Base-by-base conservation (phyloP, 129 eudicot genomes). In the Arctium minus region DNA sequence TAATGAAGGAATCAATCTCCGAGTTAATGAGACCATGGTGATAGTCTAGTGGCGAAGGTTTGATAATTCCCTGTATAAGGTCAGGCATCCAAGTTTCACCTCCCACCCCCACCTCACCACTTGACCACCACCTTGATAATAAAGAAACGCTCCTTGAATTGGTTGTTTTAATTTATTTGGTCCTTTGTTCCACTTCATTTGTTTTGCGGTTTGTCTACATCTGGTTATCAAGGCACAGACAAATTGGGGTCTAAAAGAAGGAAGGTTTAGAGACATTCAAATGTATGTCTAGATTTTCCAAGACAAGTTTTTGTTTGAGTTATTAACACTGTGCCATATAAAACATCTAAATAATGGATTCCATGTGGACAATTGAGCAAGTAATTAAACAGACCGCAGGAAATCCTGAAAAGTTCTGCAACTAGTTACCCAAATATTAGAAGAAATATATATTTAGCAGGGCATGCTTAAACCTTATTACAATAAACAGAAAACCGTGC, bases 381-480 rank as follows among this genome's bases (percentile, higher is more conserved):
- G 37, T 39, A 46, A 68, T 11, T 56, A 60, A 56, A 80, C 8
- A 48, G 3, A 9, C 13, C 6, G 62, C 56, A 60, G 5, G 2
- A 53, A 50, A 50, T 29, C 74, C 39, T 37, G 74, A 67, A 30
- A 18, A 6, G 13, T 42, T 67, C 27, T 79, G 75, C 82, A 79
- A 40, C 38, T 40, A 79, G n/a, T 30, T 79, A 79, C 62, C 77
- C 39, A 79, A 65, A 42, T 42, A 68, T 39, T 78, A 64, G 74
- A 78, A 18, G 74, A 67, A 65, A 60, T 9, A 29, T 65, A 67
- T 29, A 79, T 39, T 40, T 60, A 18, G 6, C 76, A 15, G 6
- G 29, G 10, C 3, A 78, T 64, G 15, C 65, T 15, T 68, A 65
- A 78, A 22, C 31, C 3, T 64, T 78, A 50, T 39, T 62, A 65